These are phyloP conservation scores for Geotrichum citri-aurantii DNA, from an alignment of 1,139 yeast species.

Conservation along the genomic window DNA sequence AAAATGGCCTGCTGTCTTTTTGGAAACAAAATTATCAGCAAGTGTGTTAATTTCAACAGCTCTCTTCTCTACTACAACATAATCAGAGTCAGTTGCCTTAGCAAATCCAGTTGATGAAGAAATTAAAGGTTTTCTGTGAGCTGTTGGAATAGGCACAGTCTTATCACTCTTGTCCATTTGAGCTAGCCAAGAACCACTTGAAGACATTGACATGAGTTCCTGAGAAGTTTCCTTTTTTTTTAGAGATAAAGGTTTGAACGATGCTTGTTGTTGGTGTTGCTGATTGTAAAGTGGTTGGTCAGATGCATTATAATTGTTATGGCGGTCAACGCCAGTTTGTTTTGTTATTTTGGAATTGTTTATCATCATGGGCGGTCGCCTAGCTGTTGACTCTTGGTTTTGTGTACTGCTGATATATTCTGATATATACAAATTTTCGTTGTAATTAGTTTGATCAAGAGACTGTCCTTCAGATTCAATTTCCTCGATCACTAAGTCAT, in stretches of 20 bases:
- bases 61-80: slow-evolving; percentile 89
- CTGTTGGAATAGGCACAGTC: background rate
- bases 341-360: background rate
- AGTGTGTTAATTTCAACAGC: slow-evolving; percentile 93
- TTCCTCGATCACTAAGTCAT: slow-evolving; percentile 45
- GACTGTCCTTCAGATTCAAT: slow-evolving; percentile 46
- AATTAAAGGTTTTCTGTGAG: background rate
- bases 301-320: background rate
- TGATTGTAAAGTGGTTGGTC: background rate
- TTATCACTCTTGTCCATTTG: slow-evolving; percentile 5
- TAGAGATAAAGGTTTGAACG: background rate
- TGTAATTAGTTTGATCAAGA: slow-evolving; percentile 62
- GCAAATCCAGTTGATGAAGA: background rate
- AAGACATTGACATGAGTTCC: slow-evolving; percentile 24
- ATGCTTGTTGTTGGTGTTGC: background rate
- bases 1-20: slow-evolving; percentile 11
- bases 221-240: background rate
- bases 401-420: slow-evolving; percentile 49
- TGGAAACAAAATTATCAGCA: slow-evolving; percentile 71
- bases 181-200: slow-evolving; percentile 26
- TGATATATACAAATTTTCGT: slow-evolving; percentile 74
- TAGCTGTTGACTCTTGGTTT: slow-evolving; percentile 22
- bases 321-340: background rate
- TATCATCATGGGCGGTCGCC: background rate
- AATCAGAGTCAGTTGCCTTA: slow-evolving; percentile 46